These are phyloP conservation scores for Citrus sp. DNA, from an alignment of 345 rosid genomes.

Conservation along the genomic window DNA sequence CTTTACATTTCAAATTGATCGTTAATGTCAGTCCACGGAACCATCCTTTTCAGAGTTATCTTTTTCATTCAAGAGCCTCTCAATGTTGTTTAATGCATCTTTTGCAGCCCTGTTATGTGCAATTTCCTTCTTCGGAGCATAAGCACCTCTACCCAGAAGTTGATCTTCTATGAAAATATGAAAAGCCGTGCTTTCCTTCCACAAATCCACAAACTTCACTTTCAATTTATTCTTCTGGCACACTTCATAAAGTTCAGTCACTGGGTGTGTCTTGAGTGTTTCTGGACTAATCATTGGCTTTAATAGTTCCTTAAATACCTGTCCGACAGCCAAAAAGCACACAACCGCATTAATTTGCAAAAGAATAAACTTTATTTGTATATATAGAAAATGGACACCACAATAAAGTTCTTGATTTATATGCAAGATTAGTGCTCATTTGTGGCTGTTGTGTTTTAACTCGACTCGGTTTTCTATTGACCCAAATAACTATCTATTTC, in stretches of 20 bases:
- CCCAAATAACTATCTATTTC: too few species aligned
- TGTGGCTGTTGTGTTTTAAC: too few species aligned
- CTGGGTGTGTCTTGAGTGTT: conserved; percentile 39
- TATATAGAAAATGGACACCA: too few species aligned
- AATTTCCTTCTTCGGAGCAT: conserved; percentile 45
- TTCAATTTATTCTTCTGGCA: conserved; percentile 58
- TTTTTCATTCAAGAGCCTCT: neutral
- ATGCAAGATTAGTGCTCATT: too few species aligned
- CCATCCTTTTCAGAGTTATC: neutral
- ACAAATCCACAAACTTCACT: conserved; percentile 39
- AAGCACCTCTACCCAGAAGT: conserved; percentile 36
- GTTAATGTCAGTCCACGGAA: neutral
- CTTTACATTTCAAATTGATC: neutral
- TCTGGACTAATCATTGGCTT: conserved; percentile 49
- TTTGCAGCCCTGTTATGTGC: conserved; percentile 61
- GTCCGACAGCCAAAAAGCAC: neutral
- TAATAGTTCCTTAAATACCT: conserved; percentile 53
- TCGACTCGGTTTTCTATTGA: too few species aligned
- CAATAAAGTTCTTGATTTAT: too few species aligned
- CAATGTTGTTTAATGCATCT: conserved; percentile 47
- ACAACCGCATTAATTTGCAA: too few species aligned
- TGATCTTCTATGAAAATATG: conserved; percentile 35
- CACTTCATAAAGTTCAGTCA: conserved; percentile 42
- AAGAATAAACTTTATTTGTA: too few species aligned
- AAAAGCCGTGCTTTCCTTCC: conserved; percentile 34